Evolutionary conservation across 495 filamentous ascomycete species (phyloP), one percentile per base, ranked within the genome.

Genomic region (Trichoderma erinaceum): DNA sequence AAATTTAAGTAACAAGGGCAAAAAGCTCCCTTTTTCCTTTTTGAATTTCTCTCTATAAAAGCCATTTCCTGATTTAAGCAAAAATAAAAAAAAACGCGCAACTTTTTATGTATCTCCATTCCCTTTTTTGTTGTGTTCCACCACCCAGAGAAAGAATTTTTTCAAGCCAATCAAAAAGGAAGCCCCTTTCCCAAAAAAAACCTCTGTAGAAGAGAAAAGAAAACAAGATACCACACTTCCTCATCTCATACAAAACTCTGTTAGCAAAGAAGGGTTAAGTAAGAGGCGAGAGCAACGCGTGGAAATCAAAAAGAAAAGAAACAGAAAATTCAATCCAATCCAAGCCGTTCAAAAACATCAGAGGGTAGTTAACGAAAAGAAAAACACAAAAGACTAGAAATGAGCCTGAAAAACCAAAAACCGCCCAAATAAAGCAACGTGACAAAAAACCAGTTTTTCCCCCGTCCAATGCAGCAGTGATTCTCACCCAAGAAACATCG

Each of bases 31-130:
- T 32, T 13, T 32, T 61, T 29, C 13, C 25, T 7, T 6, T 23
- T 32, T 61, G 29, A 13, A 61, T 61, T 25, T 27, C 50, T 61
- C 56, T 61, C 64, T 68, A 66, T 71, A 69, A n/a, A 29, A 70
- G 68, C 72, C 70, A 69, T 70, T 38, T 15, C 10, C 50, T 43
- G 58, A 3, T 23, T 23, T 41, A 27, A 50, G 61, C 43, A 63
- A 15, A 27, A 52, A 41, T 41, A 65, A 12, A 4, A 68, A 52
- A 25, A 52, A 1, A 29, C 29, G 29, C 18, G 43, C 32, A 61
- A 61, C 56, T 61, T 61, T 61, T 61, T 29, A 61, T 61, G 56
- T 61, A 61, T 61, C 56, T 8, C 56, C 8, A 11, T 29, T 61
- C 27, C 56, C 56, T 32, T 61, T 61, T 61, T 61, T 61, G 56